A percentile compares a stretch with the other conserved stretches of the same genome.
These are phyloP conservation scores for Vigna radiata DNA, from an alignment of 306 rosid genomes.

Conservation along the genomic window DNA sequence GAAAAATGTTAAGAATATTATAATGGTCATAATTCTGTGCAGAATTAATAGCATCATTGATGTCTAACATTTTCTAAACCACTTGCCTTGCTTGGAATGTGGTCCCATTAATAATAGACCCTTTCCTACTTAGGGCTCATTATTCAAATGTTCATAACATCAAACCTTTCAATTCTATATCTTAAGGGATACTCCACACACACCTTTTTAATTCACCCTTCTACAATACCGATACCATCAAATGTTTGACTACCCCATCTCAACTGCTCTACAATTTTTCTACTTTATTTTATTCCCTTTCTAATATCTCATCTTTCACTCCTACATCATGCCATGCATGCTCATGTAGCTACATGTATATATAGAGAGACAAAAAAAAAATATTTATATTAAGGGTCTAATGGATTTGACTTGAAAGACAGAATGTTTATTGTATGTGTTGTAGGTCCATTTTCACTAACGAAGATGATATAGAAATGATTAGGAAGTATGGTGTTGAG, in stretches of 20 bases:
- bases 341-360: not conserved
- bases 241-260: conserved; percentile 51
- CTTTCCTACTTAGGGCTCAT: conserved; percentile 46
- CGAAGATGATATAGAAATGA: conserved; percentile 71
- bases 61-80: conserved; percentile 49
- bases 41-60: conserved; percentile 43
- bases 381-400: conserved; percentile 39
- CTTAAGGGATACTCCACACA: conserved; percentile 46
- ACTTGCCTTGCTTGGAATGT: conserved; percentile 56
- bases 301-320: conserved; percentile 17
- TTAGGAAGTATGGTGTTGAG: conserved; percentile 52
- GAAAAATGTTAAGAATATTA: conserved; percentile 22
- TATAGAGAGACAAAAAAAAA: not conserved
- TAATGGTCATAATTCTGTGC: conserved; percentile 36
- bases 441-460: conserved; percentile 61
- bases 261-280: conserved; percentile 12
- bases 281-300: not conserved
- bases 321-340: not conserved
- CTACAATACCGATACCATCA: conserved; percentile 31
- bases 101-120: conserved; percentile 55
- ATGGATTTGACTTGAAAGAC: conserved; percentile 58
- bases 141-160: conserved; percentile 30
- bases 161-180: conserved; percentile 35
- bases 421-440: conserved; percentile 46
- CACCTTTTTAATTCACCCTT: conserved; percentile 38